Percentiles rank a stretch among this genome's conserved stretches.
Evolutionary conservation across 2,329 filamentous ascomycete genomes (phyloP).

Genomic region (Herpomyces periplanetae): DNA sequence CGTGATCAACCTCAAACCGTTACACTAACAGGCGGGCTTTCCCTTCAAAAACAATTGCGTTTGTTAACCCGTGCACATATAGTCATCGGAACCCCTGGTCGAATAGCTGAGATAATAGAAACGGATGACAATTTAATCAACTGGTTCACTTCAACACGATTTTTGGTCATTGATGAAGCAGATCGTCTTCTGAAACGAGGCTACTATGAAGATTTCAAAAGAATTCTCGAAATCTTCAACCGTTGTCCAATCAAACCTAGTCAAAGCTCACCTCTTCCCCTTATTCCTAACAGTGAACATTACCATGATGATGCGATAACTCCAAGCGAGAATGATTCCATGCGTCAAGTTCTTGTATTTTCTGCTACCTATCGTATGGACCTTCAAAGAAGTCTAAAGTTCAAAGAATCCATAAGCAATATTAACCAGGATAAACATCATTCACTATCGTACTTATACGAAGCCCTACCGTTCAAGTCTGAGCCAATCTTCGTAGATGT

Average conservation of each 20-base stretch:
- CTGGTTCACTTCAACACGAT: constrained; percentile 30
- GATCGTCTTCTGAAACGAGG: constrained; percentile 67
- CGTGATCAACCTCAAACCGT: constrained; percentile 22
- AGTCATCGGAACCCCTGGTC: constrained; percentile 63
- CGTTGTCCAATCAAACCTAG: constrained; percentile 12
- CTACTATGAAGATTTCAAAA: constrained; percentile 70
- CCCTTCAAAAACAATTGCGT: constrained; percentile 73
- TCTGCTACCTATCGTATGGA: constrained; percentile 81
- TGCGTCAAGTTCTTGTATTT: constrained; percentile 65
- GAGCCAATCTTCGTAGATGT: constrained; percentile 68
- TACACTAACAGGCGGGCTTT: constrained; percentile 61
- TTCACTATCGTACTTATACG: constrained; percentile 66
- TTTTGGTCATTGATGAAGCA: constrained; percentile 69
- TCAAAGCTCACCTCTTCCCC: not conserved
- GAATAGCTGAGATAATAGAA: constrained; percentile 73
- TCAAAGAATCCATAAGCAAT: constrained; percentile 18
- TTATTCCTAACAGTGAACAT: constrained; percentile 8
- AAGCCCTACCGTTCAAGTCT: constrained; percentile 54
- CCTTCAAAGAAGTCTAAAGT: constrained; percentile 56
- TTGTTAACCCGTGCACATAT: constrained; percentile 52
- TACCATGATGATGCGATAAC: constrained; percentile 12
- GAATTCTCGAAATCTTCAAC: constrained; percentile 49
- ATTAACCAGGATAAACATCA: constrained; percentile 29
- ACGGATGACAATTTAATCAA: constrained; percentile 25
- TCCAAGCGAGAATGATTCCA: constrained; percentile 4